Base-by-base conservation (phyloP, 352 stramenopile species). In the Pythium grandisporangium region DNA sequence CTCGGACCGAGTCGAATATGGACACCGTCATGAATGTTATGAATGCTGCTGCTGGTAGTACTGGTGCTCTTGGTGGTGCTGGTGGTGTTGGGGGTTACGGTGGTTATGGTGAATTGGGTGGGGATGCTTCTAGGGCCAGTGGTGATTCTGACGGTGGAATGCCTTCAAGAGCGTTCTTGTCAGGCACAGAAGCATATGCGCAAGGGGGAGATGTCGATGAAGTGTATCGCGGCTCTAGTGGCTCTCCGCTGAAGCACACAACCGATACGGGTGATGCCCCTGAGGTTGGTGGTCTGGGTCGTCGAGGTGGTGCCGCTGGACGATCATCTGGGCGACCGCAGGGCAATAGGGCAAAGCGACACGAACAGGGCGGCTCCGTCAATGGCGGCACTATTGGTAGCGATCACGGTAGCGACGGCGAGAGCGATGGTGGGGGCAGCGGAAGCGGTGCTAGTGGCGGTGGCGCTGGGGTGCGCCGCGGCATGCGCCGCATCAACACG, bases 401-500 rank as follows among this genome's bases (percentile, higher is more conserved):
- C 8, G 14, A 32, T 32, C 27, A 32, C 27, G 14, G 14, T 32
- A 8, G 27, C 27, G 8, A 14, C 14, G 27, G 27, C 14, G 27
- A 8, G 27, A n/a, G n/a, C n/a, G n/a, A n/a, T n/a, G n/a, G n/a
- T n/a, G n/a, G n/a, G n/a, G n/a, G n/a, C n/a, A n/a, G n/a, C n/a
- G n/a, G n/a, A n/a, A n/a, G n/a, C n/a, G n/a, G n/a, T n/a, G n/a
- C n/a, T n/a, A n/a, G n/a, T n/a, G n/a, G n/a, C n/a, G n/a, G n/a
- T n/a, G n/a, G n/a, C n/a, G n/a, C 41, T 2, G 12, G 42, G 1
- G 20, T 49, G 12, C 40, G 27, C 4, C 51, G 44, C 11, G 51
- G 51, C n/a, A 21, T 49, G 14, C 50, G 37, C 20, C 55, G 52
- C 2, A 50, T 70, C 10, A 65, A 65, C 42, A 67, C 61, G 16